Base-by-base conservation (phyloP, 768 basidiomycete genomes). In the Lentinula raphanica region DNA sequence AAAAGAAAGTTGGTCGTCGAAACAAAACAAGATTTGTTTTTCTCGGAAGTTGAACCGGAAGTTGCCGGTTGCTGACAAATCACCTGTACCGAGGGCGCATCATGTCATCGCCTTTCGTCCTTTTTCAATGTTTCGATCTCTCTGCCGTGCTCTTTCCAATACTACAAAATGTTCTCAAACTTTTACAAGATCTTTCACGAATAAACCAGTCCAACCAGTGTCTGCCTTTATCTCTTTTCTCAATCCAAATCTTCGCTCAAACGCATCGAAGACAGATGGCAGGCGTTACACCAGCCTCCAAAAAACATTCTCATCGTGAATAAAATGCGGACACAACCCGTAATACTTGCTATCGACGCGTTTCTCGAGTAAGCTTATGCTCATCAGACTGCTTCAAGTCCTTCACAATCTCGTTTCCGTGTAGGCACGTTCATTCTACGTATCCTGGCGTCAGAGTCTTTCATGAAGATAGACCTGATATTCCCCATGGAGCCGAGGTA, bases 301-400 rank as follows among this genome's bases (percentile, higher is more conserved):
- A 44, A 83, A 66, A 76, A 82, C 44, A 84, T 90, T 40, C 79
- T 92, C 53, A 81, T 92, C 61, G 88, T 92, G 13, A 92, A 92
- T 74, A 92, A 92, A 69, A 74, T 88, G 31, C 82, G 90, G 45
- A 92, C 90, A 38, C 82, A 84, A 57, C 86, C 86, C 8, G 89
- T 92, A 58, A 81, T 89, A 54, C 79, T 84, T 27, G 88, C 89
- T 2, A 90, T 91, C 59, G 81, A 88, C 61, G 82, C 86, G 6
- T 80, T 92, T 62, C 81, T 91, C 54, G 76, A 79, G 89, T 90
- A 58, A 56, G 84, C 74, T 23, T 19, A n/a, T 39, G 6, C 17
- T 29, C 31, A 36, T 49, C 54, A 32, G 38, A 39, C 8, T 29
- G 17, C 21, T 32, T 49, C 15, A 19, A 32, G 58, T 15, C 5